Base-by-base conservation (phyloP, 2,329 filamentous ascomycete genomes). In the Alternaria conjuncta region DNA sequence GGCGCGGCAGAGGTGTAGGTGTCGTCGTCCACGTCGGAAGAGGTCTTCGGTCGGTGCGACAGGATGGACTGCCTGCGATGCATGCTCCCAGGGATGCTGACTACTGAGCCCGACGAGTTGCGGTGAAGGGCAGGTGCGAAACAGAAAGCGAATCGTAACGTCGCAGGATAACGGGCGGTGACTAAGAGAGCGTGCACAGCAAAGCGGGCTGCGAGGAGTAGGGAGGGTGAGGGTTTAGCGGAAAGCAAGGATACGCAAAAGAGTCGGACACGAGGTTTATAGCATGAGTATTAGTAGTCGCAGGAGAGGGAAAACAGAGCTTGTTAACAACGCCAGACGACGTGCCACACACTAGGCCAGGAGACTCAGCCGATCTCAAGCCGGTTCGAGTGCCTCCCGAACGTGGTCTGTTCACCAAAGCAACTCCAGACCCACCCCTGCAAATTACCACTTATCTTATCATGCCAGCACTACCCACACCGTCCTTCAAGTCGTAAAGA, bases 11-110 rank as follows among this genome's bases (percentile, higher is more conserved):
- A 61, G 45, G 69, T 61, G 58, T 36, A 45, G 18, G 78, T 69
- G 57, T 64, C 30, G 59, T 79, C 73, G 77, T 81, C 77, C 68
- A 80, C 79, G 71, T 83, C 79, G 70, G 86, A 83, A 53, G 77
- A 79, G 20, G 78, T 79, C 69, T 79, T 80, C 49, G 78, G 78
- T 45, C 78, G 76, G 68, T 78, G 78, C 57, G 77, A 71, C 68
- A 79, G 75, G 63, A 76, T 71, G 25, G 77, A 78, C 50, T 73
- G 66, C 57, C 72, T 74, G 71, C 75, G 78, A 74, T 79, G 71
- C 74, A 78, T 79, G 49, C 49, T 68, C 71, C 67, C 67, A 71
- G 67, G 64, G 73, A 68, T 65, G 71, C 68, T 67, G 65, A 55
- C 55, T 59, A 57, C 50, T 28, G 25, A 54, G 57, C 54, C 36